Base-by-base conservation (phyloP, 805 yeast species). In the Candida maesae region DNA sequence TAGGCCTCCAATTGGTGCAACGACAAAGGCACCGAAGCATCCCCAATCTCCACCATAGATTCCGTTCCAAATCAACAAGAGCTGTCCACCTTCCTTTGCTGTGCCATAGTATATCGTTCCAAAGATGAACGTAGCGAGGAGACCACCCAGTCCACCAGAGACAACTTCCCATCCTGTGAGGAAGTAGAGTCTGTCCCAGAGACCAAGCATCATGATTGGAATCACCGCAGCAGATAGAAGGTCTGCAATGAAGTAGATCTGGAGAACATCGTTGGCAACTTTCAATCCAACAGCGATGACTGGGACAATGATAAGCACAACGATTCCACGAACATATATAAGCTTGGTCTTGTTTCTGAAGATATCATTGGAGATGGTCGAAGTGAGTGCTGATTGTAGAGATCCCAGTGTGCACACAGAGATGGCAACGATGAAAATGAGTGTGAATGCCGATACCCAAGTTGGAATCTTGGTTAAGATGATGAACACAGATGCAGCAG, bases 361-460 rank as follows among this genome's bases (percentile, higher is more conserved):
- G 21, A 89, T 55, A 63, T 90, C 97, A 56, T 90, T 90, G 23
- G 96, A 88, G 39, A 90, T 78, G 1, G 95, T 78, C 8, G 96
- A 86, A 1, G 87, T 85, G 72, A 86, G 72, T 7, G 95, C 96
- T 36, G 93, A 82, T 60, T 88, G 96, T 53, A 87, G 68, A 2
- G 95, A 83, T 60, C 88, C 97, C 62, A 89, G 78, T 0, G 96
- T 84, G 59, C 95, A 89, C 0, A 95, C 86, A 6, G 95, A 85
- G 46, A 90, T 67, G 27, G 81, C 67, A 30, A 83, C 75, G 25
- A 78, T 69, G 56, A 89, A 86, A 15, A 89, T 84, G 42, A 90
- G 65, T 7, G 87, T 81, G 56, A 90, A 80, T 1, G 91, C 96
- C 50, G 83, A 74, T 9, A 89, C 78, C 96, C 97, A 89, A 14